Conservation (phyloP, 2,329 filamentous ascomycete genomes). For the Penicillium sp. region DNA sequence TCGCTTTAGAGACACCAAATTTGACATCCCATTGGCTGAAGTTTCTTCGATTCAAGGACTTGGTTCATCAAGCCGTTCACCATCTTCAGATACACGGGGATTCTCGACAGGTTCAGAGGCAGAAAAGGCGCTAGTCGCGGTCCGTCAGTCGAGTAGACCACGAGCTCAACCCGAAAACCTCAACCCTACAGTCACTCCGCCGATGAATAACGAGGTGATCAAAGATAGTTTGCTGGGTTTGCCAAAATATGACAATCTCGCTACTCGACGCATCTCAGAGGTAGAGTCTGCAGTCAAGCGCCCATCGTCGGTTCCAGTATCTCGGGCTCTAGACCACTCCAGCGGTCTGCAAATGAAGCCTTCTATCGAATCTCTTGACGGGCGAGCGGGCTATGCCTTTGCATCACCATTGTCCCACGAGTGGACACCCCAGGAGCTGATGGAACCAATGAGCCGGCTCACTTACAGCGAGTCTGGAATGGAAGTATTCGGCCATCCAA, state of each 20-base stretch:
- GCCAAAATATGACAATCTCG: slow-evolving; percentile 38
- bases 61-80: slow-evolving; percentile 30
- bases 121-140: slow-evolving; percentile 39
- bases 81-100: slow-evolving; percentile 16
- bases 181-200: slow-evolving; percentile 2
- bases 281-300: slow-evolving; percentile 16
- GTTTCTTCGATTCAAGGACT: slow-evolving; percentile 30
- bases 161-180: slow-evolving; percentile 21
- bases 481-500: slow-evolving; percentile 18
- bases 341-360: slow-evolving; percentile 28
- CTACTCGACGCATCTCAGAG: slow-evolving; percentile 26
- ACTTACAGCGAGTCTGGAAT: slow-evolving; percentile 35
- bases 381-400: slow-evolving; percentile 26
- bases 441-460: slow-evolving; percentile 30
- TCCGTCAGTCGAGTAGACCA: slow-evolving; percentile 40
- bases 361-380: slow-evolving; percentile 34
- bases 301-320: slow-evolving; percentile 23
- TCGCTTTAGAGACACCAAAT: slow-evolving; percentile 20
- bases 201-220: slow-evolving; percentile 27
- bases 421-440: slow-evolving; percentile 23
- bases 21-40: slow-evolving; percentile 27
- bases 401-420: slow-evolving; percentile 32
- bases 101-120: slow-evolving; percentile 37
- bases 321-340: slow-evolving; percentile 13
- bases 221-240: slow-evolving; percentile 25